A percentile compares a stretch with the other conserved stretches of the same genome.
Evolutionary conservation across 495 filamentous ascomycete species (phyloP).

Genomic region (Astrothelium subdiscretum): DNA sequence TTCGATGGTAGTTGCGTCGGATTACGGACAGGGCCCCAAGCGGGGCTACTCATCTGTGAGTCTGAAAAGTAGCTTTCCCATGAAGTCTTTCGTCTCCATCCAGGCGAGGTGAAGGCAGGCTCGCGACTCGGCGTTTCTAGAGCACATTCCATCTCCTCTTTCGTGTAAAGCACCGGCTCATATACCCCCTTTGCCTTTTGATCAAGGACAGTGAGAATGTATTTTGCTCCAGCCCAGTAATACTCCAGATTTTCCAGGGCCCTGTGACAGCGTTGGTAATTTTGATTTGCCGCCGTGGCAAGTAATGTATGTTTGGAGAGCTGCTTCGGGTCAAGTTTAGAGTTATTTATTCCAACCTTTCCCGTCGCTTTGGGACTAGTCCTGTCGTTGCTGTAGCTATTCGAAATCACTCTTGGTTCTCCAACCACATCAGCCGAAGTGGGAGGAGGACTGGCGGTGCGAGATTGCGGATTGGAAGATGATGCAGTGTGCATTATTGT

Average conservation of each 20-base stretch:
- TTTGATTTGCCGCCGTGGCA: slow-evolving; percentile 61
- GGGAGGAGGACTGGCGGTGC: slow-evolving; percentile 19
- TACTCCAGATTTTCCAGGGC: slow-evolving; percentile 61
- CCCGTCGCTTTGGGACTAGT: background rate
- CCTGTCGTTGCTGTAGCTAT: background rate
- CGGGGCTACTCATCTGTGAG: slow-evolving; percentile 10
- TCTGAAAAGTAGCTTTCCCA: slow-evolving; percentile 21
- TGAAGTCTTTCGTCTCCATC: slow-evolving; percentile 31
- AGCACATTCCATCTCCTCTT: slow-evolving; percentile 63
- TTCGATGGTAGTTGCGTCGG: slow-evolving; percentile 23
- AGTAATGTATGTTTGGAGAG: slow-evolving; percentile 57
- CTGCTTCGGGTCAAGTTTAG: slow-evolving; percentile 33
- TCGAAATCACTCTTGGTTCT: background rate
- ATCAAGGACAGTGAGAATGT: slow-evolving; percentile 76
- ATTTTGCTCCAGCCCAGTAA: slow-evolving; percentile 78
- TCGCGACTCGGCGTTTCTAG: slow-evolving; percentile 31
- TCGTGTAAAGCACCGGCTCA: slow-evolving; percentile 67
- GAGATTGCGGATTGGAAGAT: slow-evolving; percentile 44
- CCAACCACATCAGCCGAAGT: background rate
- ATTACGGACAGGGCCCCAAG: slow-evolving; percentile 19
- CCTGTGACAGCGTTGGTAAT: slow-evolving; percentile 74
- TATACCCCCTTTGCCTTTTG: slow-evolving; percentile 76
- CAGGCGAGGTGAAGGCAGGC: slow-evolving; percentile 30
- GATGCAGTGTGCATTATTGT: slow-evolving; percentile 44
- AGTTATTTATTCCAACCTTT: slow-evolving; percentile 14